Percentiles rank a stretch among this genome's conserved stretches.
Conservation (phyloP, 306 rosid genomes). For the Rosa lucieae region DNA sequence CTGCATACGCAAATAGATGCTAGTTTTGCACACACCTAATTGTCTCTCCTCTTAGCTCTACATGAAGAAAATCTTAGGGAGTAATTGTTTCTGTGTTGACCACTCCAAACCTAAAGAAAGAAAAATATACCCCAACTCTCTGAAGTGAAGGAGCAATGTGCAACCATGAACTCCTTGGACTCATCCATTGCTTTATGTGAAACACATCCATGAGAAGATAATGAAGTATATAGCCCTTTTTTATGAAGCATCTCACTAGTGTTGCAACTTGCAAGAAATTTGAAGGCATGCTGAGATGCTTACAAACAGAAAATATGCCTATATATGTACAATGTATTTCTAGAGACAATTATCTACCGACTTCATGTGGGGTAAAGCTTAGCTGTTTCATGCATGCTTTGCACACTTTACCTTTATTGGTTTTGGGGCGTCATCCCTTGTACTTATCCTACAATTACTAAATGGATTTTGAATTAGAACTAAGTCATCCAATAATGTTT, state of each 20-base stretch:
- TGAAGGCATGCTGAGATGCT: neutral
- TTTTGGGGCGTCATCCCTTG: neutral
- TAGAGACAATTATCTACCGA: neutral
- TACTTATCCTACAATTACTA: neutral
- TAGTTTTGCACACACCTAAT: neutral
- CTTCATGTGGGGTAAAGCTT: neutral
- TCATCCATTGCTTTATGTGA: neutral
- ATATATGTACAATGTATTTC: neutral
- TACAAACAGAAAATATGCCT: neutral
- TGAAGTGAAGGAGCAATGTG: neutral
- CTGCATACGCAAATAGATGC: neutral
- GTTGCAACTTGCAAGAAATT: neutral
- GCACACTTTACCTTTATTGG: neutral
- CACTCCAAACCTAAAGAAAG: neutral
- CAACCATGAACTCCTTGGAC: neutral
- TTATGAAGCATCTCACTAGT: neutral
- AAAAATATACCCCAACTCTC: neutral
- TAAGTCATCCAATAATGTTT: neutral
- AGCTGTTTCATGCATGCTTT: neutral
- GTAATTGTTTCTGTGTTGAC: neutral
- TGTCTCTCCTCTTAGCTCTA: neutral
- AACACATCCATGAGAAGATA: neutral
- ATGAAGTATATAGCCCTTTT: neutral
- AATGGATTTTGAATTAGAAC: neutral
- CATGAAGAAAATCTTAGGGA: neutral